Percentiles rank a stretch among this genome's conserved stretches.
Conservation (phyloP, 805 yeast species). For the Metschnikowia baotianmanensis region DNA sequence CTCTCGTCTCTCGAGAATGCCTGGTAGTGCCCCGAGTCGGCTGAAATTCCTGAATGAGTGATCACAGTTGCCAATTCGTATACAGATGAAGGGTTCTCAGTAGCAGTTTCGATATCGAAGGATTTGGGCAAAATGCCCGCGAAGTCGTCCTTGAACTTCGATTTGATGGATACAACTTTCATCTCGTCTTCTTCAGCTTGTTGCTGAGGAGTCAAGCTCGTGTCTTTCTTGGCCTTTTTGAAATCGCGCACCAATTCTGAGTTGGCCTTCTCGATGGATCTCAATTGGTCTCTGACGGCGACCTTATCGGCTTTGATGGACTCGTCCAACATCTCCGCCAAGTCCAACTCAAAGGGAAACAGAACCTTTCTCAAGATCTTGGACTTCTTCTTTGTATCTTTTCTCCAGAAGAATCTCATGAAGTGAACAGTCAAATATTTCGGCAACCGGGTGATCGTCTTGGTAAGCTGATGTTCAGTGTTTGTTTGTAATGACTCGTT, state of each 20-base stretch:
- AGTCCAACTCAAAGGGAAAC: constrained; percentile 90
- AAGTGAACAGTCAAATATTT: constrained; percentile 85
- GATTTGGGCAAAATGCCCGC: constrained; percentile 40
- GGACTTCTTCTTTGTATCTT: constrained; percentile 85
- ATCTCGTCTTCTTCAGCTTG: constrained; percentile 53
- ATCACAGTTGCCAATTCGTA: constrained; percentile 81
- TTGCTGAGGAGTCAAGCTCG: constrained; percentile 46
- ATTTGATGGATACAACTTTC: constrained; percentile 45
- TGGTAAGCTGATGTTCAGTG: constrained; percentile 62
- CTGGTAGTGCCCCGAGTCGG: constrained; percentile 97
- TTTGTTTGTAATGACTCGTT: constrained; percentile 67
- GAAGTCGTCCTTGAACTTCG: constrained; percentile 52
- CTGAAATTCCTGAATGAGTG: constrained; percentile 93
- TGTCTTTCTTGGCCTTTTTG: constrained; percentile 54
- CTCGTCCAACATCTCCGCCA: constrained; percentile 82
- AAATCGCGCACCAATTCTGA: constrained; percentile 70
- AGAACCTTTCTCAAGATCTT: constrained; percentile 92
- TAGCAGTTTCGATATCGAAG: constrained; percentile 33
- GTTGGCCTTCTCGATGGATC: constrained; percentile 71
- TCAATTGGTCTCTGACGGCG: constrained; percentile 71
- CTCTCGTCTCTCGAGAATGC: constrained; percentile 73
- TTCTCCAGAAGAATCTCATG: constrained; percentile 94
- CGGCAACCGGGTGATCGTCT: constrained; percentile 74
- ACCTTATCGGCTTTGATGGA: constrained; percentile 64
- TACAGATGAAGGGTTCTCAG: constrained; percentile 84